Conservation (phyloP, 257 asterid species). For the Solanum appendiculatum region DNA sequence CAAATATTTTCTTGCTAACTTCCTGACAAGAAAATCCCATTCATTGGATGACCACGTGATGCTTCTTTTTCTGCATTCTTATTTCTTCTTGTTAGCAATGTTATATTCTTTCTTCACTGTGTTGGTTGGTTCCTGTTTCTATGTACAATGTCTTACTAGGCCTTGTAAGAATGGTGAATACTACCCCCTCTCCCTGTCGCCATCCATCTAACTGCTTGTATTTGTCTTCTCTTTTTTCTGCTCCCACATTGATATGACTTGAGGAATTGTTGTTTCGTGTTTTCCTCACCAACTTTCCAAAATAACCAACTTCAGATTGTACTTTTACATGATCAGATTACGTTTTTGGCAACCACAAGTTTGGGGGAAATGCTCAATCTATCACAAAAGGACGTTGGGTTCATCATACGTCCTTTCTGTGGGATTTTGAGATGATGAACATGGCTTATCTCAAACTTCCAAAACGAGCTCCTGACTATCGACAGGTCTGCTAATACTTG, state of each 20-base stretch:
- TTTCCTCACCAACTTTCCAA: neutral
- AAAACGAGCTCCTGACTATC: constrained; percentile 64
- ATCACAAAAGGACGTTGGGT: constrained; percentile 80
- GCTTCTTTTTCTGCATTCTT: neutral
- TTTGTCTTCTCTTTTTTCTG: neutral
- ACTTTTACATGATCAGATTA: constrained; percentile 41
- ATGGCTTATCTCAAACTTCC: constrained; percentile 86
- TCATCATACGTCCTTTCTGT: constrained; percentile 84
- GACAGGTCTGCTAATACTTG: constrained; percentile 39
- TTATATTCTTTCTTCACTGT: neutral
- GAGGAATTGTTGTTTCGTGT: neutral
- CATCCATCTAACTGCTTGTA: neutral
- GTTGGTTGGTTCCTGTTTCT: neutral
- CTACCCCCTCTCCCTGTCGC: neutral
- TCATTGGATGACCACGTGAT: neutral
- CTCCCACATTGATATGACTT: neutral
- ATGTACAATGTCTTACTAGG: neutral
- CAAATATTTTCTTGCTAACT: neutral
- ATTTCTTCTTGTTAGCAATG: neutral
- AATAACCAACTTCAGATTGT: neutral
- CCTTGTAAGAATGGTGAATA: neutral
- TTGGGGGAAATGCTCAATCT: constrained; percentile 97
- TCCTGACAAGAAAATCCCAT: neutral
- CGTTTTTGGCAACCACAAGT: constrained; percentile 64
- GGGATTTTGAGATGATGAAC: constrained; percentile 70